Base-by-base conservation (phyloP, 371 early-diverging fungal species). In the Mortierella sp. region DNA sequence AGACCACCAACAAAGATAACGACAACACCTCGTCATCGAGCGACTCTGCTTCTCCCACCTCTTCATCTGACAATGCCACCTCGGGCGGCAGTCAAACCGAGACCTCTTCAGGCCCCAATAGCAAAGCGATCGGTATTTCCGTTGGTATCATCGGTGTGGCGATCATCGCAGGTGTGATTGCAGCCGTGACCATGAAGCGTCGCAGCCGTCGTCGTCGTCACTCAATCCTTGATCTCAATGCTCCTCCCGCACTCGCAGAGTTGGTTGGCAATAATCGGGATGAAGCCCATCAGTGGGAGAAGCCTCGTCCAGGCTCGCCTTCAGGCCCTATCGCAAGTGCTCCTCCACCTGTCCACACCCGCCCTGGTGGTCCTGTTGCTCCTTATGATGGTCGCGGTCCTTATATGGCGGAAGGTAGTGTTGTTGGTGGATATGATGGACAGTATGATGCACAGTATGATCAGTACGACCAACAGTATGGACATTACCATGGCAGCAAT, bases 101-200 rank as follows among this genome's bases (percentile, higher is more conserved):
- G n/a, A 19, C 66, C 15, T 43, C 1, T 28, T 51, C 52, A 4
- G 72, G 72, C 37, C 62, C 56, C 47, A 77, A 66, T 45, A 52
- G 50, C 12, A 48, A 69, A 1, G 72, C 69, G 12, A 64, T 77
- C 25, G 66, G 58, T 5, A 72, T 72, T 28, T 64, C 69, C 11
- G 72, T 62, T 5, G 69, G 70, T 0, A 65, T 77, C 19, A 72
- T 77, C 23, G 79, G 72, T 50, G 62, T 72, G 4, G 72, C 72
- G 0, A n/a, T 64, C 7, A 29, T 77, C 7, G 66, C 69, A 0
- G 79, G 79, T 23, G 18, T 57, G 25, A 19, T 66, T 1, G 63
- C 72, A 0, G 61, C 69, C 14, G 69, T 65, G 25, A 72, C 68
- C 69, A 72, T 77, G 72, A 77, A 69, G 62, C 53, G 53, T 23